phyloP scores from a whole-genome alignment of 768 basidiomycete species.

The Russula sp. region DNA sequence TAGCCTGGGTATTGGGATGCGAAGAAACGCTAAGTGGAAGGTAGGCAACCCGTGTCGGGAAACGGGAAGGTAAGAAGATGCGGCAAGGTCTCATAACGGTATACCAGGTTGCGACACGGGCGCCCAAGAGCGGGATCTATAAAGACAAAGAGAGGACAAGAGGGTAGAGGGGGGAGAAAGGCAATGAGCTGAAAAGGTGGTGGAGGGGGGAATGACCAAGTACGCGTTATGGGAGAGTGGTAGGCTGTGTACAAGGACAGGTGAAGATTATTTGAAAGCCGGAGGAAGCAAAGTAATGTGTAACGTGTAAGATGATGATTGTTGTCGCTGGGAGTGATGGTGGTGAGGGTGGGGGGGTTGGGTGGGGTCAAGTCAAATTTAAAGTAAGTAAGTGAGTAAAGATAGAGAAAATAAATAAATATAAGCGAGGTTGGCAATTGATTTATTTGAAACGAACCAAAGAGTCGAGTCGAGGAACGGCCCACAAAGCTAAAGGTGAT shows the following conservation, averaged over 20 bases:
- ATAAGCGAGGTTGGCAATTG: not conserved
- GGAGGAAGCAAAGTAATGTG: not conserved
- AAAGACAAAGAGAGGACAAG: not conserved
- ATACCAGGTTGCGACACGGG: slow-evolving; percentile 7
- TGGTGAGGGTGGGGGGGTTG: not conserved
- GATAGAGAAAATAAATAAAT: not conserved
- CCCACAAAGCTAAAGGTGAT: not conserved
- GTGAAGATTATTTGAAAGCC: not conserved
- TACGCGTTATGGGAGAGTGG: not conserved
- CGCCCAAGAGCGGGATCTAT: not conserved
- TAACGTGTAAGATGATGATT: slow-evolving; percentile 17
- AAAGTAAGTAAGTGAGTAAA: not conserved
- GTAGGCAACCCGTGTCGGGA: not conserved
- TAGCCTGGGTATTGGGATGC: not conserved
- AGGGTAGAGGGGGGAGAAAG: not conserved
- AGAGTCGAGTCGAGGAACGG: not conserved
- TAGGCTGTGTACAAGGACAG: too few species aligned
- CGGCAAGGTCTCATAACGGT: slow-evolving; percentile 15
- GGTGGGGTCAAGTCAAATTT: not conserved
- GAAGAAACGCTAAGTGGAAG: slow-evolving; percentile 3
- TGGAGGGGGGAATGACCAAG: too few species aligned
- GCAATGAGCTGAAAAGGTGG: not conserved
- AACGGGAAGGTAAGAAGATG: slow-evolving; percentile 10
- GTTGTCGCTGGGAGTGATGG: not conserved
- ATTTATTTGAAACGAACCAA: slow-evolving; percentile 5